Base-by-base conservation (phyloP, 495 filamentous ascomycete species). In the Pseudevernia furfuracea region DNA sequence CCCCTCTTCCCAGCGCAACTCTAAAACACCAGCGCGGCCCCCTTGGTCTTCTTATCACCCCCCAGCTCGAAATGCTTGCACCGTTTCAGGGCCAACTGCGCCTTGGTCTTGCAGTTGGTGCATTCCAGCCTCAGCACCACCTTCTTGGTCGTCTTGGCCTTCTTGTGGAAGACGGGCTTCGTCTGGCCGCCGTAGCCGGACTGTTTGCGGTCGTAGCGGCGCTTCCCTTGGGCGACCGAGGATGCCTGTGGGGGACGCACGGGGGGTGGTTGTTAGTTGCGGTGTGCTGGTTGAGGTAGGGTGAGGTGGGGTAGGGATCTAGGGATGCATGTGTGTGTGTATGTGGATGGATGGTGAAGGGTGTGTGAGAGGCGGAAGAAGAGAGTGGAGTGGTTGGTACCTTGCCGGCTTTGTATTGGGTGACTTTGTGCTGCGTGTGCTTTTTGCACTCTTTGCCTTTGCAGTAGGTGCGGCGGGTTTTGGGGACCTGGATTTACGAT, bases 41-140 rank as follows among this genome's bases (percentile, higher is more conserved):
- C 95, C 89, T 99, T 99, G 76, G 95, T 99, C 91, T 99, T 99
- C 91, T 99, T 99, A 87, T 99, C 95, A 83, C 95, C 95, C 46
- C 67, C 67, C 30, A 68, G 37, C 59, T 68, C 67, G 32, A 69
- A 69, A 52, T 69, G 67, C 48, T 66, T 69, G 60, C 64, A 69
- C 21, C 65, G 90, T 87, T 97, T 97, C 76, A 98, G 83, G 72
- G 93, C 84, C 71, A 97, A 82, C 82, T 97, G 95, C 77, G 91
- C 91, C 90, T 97, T 99, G 73, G 91, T 87, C 88, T 98, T 97
- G 89, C 94, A 98, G 53, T 75, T 69, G 71, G 89, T 92, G 83
- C 95, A 98, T 80, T 99, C 94, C 74, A 99, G 82, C 80, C 95
- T 85, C 73, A 99, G 82, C 77, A 99, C 95, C 71, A 99, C 87